phyloP scores from a whole-genome alignment of 176 grass and related monocot genomes.

The Alloteropsis semialata region DNA sequence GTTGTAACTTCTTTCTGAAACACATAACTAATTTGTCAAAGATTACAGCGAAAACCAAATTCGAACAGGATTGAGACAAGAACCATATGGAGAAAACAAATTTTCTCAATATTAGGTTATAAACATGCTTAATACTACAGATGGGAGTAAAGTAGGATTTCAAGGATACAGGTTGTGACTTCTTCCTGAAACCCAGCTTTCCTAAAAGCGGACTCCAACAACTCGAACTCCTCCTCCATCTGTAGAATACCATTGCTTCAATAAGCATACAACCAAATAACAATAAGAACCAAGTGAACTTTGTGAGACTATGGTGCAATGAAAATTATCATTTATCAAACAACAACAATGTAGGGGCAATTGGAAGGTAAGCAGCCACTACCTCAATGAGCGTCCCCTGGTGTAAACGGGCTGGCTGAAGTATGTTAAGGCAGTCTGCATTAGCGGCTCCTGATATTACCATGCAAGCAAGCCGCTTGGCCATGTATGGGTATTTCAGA shows the following conservation, averaged over 20 bases:
- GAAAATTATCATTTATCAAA: neutral
- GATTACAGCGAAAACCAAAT: neutral
- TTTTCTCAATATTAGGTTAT: neutral
- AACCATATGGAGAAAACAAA: slow-evolving; percentile 25
- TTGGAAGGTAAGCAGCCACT: neutral
- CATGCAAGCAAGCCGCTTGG: slow-evolving; percentile 84
- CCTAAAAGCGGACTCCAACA: slow-evolving; percentile 57
- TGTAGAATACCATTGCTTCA: slow-evolving; percentile 27
- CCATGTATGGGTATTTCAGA: slow-evolving; percentile 67
- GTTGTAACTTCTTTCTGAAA: slow-evolving; percentile 46
- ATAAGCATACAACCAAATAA: slow-evolving; percentile 15
- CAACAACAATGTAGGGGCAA: neutral
- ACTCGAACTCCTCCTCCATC: slow-evolving; percentile 67
- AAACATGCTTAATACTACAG: neutral
- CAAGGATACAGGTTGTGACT: slow-evolving; percentile 68
- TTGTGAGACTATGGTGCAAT: neutral
- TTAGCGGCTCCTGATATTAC: slow-evolving; percentile 62
- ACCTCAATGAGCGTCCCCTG: slow-evolving; percentile 53
- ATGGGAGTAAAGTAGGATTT: neutral
- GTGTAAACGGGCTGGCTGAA: slow-evolving; percentile 66
- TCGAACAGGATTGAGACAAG: slow-evolving; percentile 26
- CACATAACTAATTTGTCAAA: slow-evolving; percentile 67
- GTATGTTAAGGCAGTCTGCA: slow-evolving; percentile 72
- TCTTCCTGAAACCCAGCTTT: slow-evolving; percentile 58
- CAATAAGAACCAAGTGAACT: neutral